phyloP scores from a whole-genome alignment of 163 green algal species.

The Coccomyxa subellipsoidea region DNA sequence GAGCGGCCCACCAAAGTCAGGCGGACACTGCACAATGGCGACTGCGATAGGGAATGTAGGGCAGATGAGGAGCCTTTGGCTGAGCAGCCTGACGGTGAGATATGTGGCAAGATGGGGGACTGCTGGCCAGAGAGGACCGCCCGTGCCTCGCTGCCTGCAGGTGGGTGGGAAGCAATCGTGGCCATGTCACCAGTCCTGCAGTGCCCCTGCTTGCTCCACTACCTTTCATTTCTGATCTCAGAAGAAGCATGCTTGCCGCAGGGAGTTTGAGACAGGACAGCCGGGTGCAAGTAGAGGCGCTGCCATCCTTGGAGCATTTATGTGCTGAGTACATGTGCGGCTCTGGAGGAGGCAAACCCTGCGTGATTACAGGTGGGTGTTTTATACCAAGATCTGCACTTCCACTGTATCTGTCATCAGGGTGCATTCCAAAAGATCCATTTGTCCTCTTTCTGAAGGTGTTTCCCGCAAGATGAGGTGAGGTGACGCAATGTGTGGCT shows the following conservation, averaged over 20 bases:
- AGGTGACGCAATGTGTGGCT: not conserved
- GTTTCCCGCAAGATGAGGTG: too few species aligned
- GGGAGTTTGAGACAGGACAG: not conserved
- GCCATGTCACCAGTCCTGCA: too few species aligned
- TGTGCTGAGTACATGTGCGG: conserved; percentile 34
- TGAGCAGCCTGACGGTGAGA: not conserved
- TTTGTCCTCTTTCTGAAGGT: too few species aligned
- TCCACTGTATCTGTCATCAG: too few species aligned
- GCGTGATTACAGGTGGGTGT: conserved; percentile 33
- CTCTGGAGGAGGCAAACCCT: conserved; percentile 14
- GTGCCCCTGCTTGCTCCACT: too few species aligned
- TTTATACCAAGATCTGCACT: too few species aligned
- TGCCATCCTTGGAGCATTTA: conserved; percentile 48
- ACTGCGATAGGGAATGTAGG: not conserved
- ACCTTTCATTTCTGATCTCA: too few species aligned
- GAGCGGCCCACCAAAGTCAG: not conserved
- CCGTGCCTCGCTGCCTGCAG: not conserved
- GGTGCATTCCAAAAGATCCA: too few species aligned
- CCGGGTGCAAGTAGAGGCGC: not conserved
- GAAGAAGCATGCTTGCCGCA: not conserved
- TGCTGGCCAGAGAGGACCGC: not conserved
- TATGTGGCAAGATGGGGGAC: not conserved
- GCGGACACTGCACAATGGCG: not conserved
- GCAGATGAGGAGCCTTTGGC: not conserved
- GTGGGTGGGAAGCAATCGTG: too few species aligned